Evolutionary conservation across 2,329 filamentous ascomycete genomes (phyloP).

Genomic region (Nigrospora osmanthi): DNA sequence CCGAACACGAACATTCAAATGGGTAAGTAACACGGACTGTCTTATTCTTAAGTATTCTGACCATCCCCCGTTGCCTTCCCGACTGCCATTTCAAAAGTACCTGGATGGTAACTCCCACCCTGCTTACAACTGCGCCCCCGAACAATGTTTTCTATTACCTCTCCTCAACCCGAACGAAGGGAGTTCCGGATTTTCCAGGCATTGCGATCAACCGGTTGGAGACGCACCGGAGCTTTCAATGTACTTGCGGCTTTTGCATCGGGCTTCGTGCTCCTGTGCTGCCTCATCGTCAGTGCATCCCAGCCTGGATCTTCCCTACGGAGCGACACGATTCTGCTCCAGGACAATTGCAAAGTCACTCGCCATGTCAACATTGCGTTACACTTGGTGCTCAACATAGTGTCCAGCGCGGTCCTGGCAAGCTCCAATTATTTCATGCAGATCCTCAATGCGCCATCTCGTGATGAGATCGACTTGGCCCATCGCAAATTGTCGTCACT

Average conservation of each 20-base stretch:
- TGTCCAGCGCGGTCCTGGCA: background rate
- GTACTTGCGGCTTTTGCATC: background rate
- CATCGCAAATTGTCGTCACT: conserved; percentile 29
- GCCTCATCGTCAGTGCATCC: background rate
- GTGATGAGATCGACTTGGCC: conserved; percentile 22
- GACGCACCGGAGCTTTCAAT: background rate
- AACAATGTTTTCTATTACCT: too few relatives aligned
- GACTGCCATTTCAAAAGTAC: too few relatives aligned
- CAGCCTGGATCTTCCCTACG: background rate
- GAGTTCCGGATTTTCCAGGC: background rate
- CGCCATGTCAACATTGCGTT: background rate
- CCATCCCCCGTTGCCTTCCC: too few relatives aligned
- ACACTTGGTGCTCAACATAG: background rate
- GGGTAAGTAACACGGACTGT: too few relatives aligned
- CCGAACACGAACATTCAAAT: too few relatives aligned
- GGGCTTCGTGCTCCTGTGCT: background rate
- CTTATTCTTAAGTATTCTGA: too few relatives aligned
- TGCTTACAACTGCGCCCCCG: too few relatives aligned
- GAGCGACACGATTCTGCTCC: background rate
- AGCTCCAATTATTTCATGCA: background rate
- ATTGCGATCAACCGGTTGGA: background rate
- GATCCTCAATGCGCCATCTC: conserved; percentile 2
- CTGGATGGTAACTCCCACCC: too few relatives aligned
- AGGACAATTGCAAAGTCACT: background rate
- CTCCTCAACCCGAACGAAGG: too few relatives aligned